phyloP scores from a whole-genome alignment of 768 basidiomycete species.

The Multifurca ochricompacta region DNA sequence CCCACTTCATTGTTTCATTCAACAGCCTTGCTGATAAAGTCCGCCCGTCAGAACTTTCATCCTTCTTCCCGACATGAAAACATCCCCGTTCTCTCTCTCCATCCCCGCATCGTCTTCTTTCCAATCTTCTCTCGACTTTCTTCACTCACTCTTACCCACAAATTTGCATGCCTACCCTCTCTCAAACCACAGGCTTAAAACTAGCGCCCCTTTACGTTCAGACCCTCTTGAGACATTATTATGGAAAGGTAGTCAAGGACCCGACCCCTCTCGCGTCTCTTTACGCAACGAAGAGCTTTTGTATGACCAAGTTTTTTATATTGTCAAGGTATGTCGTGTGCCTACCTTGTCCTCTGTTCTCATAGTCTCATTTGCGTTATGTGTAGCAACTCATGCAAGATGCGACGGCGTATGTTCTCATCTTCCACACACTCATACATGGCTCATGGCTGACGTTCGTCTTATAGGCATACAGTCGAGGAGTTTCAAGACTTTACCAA shows the following conservation, averaged over 20 bases:
- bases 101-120: not conserved
- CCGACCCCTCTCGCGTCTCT: not conserved
- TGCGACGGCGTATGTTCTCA: slow-evolving; percentile 50
- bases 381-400: slow-evolving; percentile 62
- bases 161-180: slow-evolving; percentile 32
- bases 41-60: too few species aligned
- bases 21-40: too few species aligned
- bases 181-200: slow-evolving; percentile 51
- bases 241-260: slow-evolving; percentile 42
- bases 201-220: slow-evolving; percentile 64
- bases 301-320: slow-evolving; percentile 70
- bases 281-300: slow-evolving; percentile 66
- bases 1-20: too few species aligned
- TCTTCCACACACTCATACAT: not conserved
- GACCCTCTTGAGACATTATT: slow-evolving; percentile 76
- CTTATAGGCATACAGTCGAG: slow-evolving; percentile 67
- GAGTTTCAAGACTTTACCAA: slow-evolving; percentile 77
- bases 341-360: not conserved
- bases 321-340: slow-evolving; percentile 50
- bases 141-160: not conserved
- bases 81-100: not conserved
- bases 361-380: too few species aligned
- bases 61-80: too few species aligned
- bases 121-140: not conserved
- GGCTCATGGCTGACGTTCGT: not conserved